Evolutionary conservation across 257 asterid genomes (phyloP).

Genomic region (Solanum lycopersicoides): DNA sequence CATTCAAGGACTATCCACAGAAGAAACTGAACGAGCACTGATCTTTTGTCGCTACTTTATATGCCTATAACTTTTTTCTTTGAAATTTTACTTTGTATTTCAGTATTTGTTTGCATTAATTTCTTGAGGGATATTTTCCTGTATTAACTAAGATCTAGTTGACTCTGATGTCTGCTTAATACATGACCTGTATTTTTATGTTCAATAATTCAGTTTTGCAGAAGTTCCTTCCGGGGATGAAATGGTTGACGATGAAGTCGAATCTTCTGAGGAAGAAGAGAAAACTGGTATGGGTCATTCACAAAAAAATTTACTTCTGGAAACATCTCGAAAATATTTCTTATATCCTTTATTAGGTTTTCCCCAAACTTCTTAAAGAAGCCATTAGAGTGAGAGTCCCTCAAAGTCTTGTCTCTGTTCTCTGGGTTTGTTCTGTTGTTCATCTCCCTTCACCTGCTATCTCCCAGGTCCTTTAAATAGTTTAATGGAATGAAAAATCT

Average conservation of each 20-base stretch:
- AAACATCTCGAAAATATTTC: constrained; percentile 19
- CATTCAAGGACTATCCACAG: neutral
- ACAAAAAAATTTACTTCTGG: constrained; percentile 2
- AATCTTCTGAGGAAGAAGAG: constrained; percentile 41
- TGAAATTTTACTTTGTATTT: neutral
- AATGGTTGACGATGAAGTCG: constrained; percentile 24
- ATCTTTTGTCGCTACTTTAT: neutral
- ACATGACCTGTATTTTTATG: neutral
- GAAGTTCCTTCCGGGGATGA: constrained; percentile 64
- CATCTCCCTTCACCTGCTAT: constrained; percentile 4
- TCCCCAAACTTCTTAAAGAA: neutral
- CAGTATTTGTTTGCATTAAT: neutral
- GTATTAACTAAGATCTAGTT: neutral
- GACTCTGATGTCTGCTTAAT: neutral
- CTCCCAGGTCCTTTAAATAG: constrained; percentile 31
- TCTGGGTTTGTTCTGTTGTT: neutral
- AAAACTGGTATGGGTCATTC: constrained; percentile 13
- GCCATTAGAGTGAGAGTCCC: neutral
- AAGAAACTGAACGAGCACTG: neutral
- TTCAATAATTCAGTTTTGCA: constrained; percentile 40
- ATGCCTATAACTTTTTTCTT: neutral
- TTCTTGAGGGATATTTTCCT: neutral
- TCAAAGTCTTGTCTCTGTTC: neutral
- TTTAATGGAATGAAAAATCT: constrained; percentile 26
- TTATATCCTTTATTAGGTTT: neutral